Evolutionary conservation across 1,284 basidiomycete genomes (phyloP), one percentile per base, ranked within the genome.

Genomic region (Moniliophthora roreri): DNA sequence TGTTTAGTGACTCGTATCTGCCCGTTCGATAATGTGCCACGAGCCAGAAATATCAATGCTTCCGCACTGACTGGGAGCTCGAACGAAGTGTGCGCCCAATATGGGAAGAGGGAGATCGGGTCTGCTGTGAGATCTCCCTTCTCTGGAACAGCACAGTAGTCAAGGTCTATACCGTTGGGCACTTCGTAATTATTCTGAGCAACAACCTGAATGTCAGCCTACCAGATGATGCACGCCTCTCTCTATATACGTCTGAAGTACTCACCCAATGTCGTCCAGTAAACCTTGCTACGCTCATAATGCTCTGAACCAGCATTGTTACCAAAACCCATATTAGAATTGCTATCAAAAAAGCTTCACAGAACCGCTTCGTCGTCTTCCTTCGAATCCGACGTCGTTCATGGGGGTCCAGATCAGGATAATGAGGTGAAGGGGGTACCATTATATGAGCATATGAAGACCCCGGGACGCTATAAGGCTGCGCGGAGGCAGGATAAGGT

Each of bases 311-410:
- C 11, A 46, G 18, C 21, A 46, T 46, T 16, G 44, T n/a, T 4
- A 46, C 44, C 16, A 46, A 18, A 18, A 16, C 18, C 24, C 26
- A 46, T 26, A 46, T 46, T 7, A 46, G 26, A 16, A 46, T 46
- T 15, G 44, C 44, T 15, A 32, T 9, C n/a, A 26, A 11, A 13
- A 46, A 32, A 4, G 44, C 44, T 18, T 32, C 13, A n/a, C 44
- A 46, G 24, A 46, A 46, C 44, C 44, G 44, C 26, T n/a, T 46
- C 28, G 2, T 32, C 28, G 44, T 28, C n/a, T 18, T 46, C 28
- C 28, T 32, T 32, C 28, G 28, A 32, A 32, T 32, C 11, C 28
- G 28, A 11, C 13, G 24, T 7, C 26, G 44, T 32, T 32, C 24
- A 11, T 28, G 44, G 16, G 9, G 24, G 15, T 32, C 44, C n/a